A percentile compares a stretch with the other conserved stretches of the same genome.
Evolutionary conservation across 2,329 filamentous ascomycete species (phyloP).

Genomic region (Colletotrichum lindemuthianum): DNA sequence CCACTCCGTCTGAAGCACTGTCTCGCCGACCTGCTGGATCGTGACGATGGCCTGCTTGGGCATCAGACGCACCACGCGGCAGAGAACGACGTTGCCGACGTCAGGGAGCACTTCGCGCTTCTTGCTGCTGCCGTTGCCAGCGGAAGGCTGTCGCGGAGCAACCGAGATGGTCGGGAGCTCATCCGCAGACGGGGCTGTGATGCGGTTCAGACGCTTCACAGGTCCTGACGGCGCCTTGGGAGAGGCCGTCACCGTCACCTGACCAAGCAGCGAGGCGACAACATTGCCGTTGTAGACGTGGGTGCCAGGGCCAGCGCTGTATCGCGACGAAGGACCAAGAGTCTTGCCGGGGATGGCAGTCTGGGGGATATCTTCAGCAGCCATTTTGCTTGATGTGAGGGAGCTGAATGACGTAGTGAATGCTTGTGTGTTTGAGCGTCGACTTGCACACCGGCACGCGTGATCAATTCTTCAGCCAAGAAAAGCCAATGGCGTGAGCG

Average conservation of each 20-base stretch:
- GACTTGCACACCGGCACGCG: not conserved
- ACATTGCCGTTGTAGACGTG: conserved; percentile 81
- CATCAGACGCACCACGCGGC: conserved; percentile 85
- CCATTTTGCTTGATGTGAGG: conserved; percentile 39
- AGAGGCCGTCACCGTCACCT: conserved; percentile 65
- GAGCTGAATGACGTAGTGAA: conserved; percentile 23
- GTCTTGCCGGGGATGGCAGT: conserved; percentile 84
- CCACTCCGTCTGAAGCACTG: conserved; percentile 81
- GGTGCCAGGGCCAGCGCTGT: conserved; percentile 81
- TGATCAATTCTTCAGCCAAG: not conserved
- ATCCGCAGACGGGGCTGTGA: conserved; percentile 56
- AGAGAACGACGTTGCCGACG: conserved; percentile 83
- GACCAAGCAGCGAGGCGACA: conserved; percentile 84
- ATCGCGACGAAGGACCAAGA: conserved; percentile 74
- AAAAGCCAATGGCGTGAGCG: not conserved
- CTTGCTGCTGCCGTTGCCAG: conserved; percentile 44
- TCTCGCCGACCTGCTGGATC: conserved; percentile 83
- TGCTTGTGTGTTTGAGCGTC: not conserved
- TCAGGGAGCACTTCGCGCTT: conserved; percentile 82
- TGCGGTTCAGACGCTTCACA: conserved; percentile 69
- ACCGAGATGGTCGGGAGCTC: conserved; percentile 67
- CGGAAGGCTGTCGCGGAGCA: conserved; percentile 50
- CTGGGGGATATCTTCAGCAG: conserved; percentile 52
- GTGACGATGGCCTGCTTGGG: conserved; percentile 86
- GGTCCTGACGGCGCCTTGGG: conserved; percentile 59